Evolutionary conservation across 2,329 filamentous ascomycete genomes (phyloP).

Genomic region (Scedosporium boydii): DNA sequence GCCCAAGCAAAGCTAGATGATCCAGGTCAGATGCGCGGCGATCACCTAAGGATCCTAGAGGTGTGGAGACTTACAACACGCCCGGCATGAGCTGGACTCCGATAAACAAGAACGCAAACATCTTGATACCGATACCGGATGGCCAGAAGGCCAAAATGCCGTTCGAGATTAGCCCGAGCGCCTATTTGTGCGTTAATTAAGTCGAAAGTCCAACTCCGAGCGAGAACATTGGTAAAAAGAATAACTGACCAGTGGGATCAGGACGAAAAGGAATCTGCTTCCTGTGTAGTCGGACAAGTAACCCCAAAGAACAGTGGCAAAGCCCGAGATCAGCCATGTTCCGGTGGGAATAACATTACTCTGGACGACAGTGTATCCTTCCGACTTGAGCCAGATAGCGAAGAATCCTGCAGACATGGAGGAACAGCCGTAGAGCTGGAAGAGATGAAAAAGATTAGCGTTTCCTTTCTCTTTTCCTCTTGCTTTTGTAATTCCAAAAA

Average conservation of each 20-base stretch:
- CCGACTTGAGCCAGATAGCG: constrained; percentile 33
- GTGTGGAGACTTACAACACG: background rate
- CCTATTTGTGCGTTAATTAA: background rate
- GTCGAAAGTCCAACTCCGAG: background rate
- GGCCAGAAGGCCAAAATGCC: constrained; percentile 2
- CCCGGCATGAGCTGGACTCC: constrained; percentile 3
- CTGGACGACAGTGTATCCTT: constrained; percentile 30
- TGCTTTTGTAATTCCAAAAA: background rate
- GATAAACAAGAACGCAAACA: constrained; percentile 5
- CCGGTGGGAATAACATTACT: constrained; percentile 51
- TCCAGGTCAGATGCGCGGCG: background rate
- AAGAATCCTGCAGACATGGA: constrained; percentile 45
- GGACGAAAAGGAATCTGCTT: constrained; percentile 2
- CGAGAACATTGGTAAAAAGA: background rate
- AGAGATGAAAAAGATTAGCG: constrained; percentile 47
- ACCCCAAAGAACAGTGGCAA: constrained; percentile 44
- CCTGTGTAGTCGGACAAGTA: constrained; percentile 3
- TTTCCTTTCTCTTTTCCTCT: background rate
- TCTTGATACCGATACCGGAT: background rate
- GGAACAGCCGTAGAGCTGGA: constrained; percentile 50
- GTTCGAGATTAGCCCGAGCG: background rate
- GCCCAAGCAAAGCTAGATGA: constrained; percentile 33
- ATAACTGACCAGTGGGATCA: background rate
- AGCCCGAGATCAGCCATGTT: constrained; percentile 40
- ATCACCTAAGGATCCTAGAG: background rate